phyloP scores from a whole-genome alignment of 768 basidiomycete species.

The Amanita exitialis region DNA sequence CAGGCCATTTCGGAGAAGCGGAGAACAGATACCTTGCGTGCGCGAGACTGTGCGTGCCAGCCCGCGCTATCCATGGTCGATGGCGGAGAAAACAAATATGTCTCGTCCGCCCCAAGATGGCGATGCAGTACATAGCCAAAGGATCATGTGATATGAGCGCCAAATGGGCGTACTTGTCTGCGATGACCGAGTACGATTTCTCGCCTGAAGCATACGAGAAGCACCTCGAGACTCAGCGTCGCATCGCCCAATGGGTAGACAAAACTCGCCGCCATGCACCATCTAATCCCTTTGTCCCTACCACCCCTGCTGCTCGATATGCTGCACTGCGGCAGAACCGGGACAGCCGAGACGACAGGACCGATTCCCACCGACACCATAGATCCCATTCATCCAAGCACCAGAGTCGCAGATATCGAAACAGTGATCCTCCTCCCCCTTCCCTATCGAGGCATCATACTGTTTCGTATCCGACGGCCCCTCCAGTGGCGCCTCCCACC shows the following conservation, averaged over 20 bases:
- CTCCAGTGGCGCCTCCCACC: not conserved
- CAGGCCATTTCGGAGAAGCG: not conserved
- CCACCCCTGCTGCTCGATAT: constrained; percentile 19
- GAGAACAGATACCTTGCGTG: constrained; percentile 34
- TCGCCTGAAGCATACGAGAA: constrained; percentile 44
- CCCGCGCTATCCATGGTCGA: constrained; percentile 62
- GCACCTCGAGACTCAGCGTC: constrained; percentile 33
- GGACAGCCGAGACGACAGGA: not conserved
- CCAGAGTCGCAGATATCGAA: not conserved
- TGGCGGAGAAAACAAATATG: not conserved
- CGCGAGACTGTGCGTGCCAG: constrained; percentile 63
- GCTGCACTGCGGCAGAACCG: constrained; percentile 2
- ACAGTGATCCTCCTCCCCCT: not conserved
- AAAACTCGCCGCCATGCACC: constrained; percentile 18
- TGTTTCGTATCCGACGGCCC: not conserved
- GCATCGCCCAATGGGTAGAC: constrained; percentile 37
- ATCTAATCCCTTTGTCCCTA: constrained; percentile 20
- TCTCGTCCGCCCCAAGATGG: not conserved
- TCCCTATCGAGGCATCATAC: not conserved
- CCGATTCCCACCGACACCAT: not conserved
- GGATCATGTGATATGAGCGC: constrained; percentile 1
- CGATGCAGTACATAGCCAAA: not conserved
- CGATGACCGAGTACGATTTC: constrained; percentile 56
- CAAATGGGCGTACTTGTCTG: not conserved
- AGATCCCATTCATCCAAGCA: not conserved